Base-by-base conservation (phyloP, 768 basidiomycete genomes). In the Lentinula aciculospora region DNA sequence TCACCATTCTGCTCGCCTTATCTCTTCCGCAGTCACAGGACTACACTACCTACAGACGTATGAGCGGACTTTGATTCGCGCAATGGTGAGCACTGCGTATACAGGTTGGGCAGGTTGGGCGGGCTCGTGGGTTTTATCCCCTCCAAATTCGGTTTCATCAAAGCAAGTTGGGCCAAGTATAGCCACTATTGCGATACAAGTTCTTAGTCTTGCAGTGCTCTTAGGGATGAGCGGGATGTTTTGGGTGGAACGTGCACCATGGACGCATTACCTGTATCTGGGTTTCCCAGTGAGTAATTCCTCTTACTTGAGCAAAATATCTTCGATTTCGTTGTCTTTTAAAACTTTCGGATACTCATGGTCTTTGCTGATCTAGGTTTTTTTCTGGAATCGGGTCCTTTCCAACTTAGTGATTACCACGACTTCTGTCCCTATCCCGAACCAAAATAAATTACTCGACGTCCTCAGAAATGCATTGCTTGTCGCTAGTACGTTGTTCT, bases 41-140 rank as follows among this genome's bases (percentile, higher is more conserved):
- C 70, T 92, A 31, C 82, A 84, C 29, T 93, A 93, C 65, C 79
- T 93, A 4, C 88, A 93, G 68, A 92, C 89, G 67, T 94, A 93
- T 67, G 90, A 94, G 66, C 83, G 89, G 17, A 73, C 81, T 29
- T 70, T 93, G 45, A 85, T 94, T 28, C 81, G 84, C 15, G 71
- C 65, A 2, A 83, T 94, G 61, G 91, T 92, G 51, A 79, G 79
- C 1, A 66, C 77, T 6, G 90, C 89, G 1, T 94, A 94, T 68
- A 67, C 78, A 2, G 90, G 90, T 53, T 94, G 92, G 89, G 82
- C 82, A 19, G 83, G 82, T 1, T 92, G 83, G 67, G 74, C 82
- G 5, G 81, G 84, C 0, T 67, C 83, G 4, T 84, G 76, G 42
- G 75, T 91, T 5, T 71, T 88, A 53, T 73, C 48, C 17, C 31